Evolutionary conservation across 208 protist genomes (phyloP), one percentile per base, ranked within the genome.

Genomic region (Leishmania tarentolae): DNA sequence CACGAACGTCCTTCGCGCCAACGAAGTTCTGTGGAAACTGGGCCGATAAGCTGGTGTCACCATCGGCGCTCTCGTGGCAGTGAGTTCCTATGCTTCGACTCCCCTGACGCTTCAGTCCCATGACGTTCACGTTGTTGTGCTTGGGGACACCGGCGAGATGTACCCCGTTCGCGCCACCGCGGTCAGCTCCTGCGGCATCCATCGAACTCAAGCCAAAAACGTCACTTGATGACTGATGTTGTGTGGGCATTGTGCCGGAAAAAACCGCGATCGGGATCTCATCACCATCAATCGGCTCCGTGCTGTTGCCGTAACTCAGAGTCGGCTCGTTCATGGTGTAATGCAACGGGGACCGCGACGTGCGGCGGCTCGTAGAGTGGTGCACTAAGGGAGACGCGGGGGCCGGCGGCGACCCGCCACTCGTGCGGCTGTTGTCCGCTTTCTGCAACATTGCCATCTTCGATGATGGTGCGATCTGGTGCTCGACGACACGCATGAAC

Each of bases 401-500:
- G 50, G 50, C 50, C 50, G 50, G 4, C 1, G 50, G 50, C 13
- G 50, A 31, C 1, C n/a, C 42, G 44, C 53, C 13, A 4, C 35
- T 21, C 19, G 21, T 35, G 59, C 59, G n/a, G 31, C n/a, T 28
- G 56, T 42, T 53, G 53, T 40, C 72, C 76, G 40, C 28, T 50
- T 35, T 35, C 19, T 24, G 53, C 71, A 15, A 9, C 68, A 35
- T 40, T 47, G 75, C 66, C 24, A 44, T 75, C 37, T 37, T 17
- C 24, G 17, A 37, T 8, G 21, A 52, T 9, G 80, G 42, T n/a
- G 75, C 44, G 15, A 81, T 59, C n/a, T 79, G 75, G 40, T 86
- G 63, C 63, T 87, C 78, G 6, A 87, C 74, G 44, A 96, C 83
- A 17, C 78, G 80, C 72, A 97, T 46, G 65, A 97, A 96, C 15